A percentile compares a stretch with the other conserved stretches of the same genome.
These are phyloP conservation scores for Acanthamoeba lugdunensis DNA, from an alignment of 208 protist genomes.

Conservation along the genomic window DNA sequence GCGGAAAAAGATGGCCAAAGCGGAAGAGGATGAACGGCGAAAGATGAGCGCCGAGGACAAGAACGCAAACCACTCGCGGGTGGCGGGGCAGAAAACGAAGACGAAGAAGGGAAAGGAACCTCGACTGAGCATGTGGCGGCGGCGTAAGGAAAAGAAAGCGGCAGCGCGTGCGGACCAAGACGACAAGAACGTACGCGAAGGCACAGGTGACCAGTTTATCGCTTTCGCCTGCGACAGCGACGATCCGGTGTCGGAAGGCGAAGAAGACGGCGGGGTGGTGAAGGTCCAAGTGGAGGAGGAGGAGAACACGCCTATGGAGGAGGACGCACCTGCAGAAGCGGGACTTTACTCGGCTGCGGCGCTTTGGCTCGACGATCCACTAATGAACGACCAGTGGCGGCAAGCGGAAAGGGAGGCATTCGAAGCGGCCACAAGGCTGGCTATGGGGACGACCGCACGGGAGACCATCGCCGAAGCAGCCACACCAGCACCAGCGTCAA, in stretches of 20 bases:
- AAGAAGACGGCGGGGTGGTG: not conserved
- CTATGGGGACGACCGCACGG: no score
- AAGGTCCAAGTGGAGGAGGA: not conserved
- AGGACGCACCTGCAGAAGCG: not conserved
- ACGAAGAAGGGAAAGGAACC: conserved; percentile 22
- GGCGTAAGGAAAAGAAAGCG: conserved; percentile 26
- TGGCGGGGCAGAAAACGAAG: not conserved
- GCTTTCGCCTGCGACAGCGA: not conserved
- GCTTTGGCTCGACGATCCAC: conserved; percentile 23
- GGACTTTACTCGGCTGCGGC: no score
- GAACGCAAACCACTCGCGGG: not conserved
- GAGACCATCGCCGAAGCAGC: no score
- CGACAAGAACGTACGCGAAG: not conserved
- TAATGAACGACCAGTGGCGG: not conserved
- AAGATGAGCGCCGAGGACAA: not conserved
- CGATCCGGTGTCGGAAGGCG: conserved; percentile 2
- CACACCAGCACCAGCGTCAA: no score
- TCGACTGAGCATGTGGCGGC: conserved; percentile 51
- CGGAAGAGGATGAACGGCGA: not conserved
- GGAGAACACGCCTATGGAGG: not conserved
- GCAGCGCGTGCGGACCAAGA: not conserved
- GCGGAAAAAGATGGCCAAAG: not conserved
- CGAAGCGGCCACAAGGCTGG: not conserved
- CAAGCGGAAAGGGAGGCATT: not conserved
- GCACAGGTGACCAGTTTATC: not conserved